A percentile compares a stretch with the other conserved stretches of the same genome.
phyloP scores from a whole-genome alignment of 805 yeast species.

The Tetrapisispora nanseiensis region DNA sequence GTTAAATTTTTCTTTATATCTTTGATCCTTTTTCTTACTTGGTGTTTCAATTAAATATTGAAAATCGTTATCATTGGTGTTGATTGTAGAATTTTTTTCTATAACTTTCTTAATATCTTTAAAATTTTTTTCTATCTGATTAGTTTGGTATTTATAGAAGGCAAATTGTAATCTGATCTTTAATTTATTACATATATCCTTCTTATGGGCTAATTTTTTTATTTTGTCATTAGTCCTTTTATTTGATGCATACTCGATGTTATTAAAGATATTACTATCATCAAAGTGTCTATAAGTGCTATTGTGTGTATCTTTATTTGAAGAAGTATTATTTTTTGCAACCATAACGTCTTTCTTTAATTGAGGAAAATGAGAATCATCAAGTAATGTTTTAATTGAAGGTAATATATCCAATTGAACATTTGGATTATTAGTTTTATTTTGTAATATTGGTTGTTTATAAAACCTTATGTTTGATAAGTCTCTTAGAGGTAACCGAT shows the following conservation, averaged over 20 bases:
- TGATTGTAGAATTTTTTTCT: neutral
- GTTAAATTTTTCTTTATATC: neutral
- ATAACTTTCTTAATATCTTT: slow-evolving; percentile 8
- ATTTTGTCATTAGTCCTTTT: neutral
- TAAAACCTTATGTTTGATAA: slow-evolving; percentile 21
- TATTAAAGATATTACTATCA: neutral
- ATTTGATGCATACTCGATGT: no score
- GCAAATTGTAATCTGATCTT: slow-evolving; percentile 42
- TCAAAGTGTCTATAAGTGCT: no score
- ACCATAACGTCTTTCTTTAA: neutral
- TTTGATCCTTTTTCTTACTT: neutral
- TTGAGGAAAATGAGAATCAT: neutral
- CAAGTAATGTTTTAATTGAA: slow-evolving; percentile 15
- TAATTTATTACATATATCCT: slow-evolving; percentile 26
- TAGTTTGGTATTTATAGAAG: slow-evolving; percentile 41
- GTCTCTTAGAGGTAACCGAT: slow-evolving; percentile 22
- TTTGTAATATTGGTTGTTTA: slow-evolving; percentile 8
- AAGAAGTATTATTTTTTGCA: neutral
- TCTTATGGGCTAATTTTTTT: neutral
- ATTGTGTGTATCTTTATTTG: neutral
- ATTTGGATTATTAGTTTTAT: neutral
- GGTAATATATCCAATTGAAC: slow-evolving; percentile 7
- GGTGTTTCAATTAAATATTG: neutral
- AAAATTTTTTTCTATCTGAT: slow-evolving; percentile 31
- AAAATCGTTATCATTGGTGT: neutral